These are phyloP conservation scores for Sinapis alba DNA, from an alignment of 441 rosid species.

Conservation along the genomic window DNA sequence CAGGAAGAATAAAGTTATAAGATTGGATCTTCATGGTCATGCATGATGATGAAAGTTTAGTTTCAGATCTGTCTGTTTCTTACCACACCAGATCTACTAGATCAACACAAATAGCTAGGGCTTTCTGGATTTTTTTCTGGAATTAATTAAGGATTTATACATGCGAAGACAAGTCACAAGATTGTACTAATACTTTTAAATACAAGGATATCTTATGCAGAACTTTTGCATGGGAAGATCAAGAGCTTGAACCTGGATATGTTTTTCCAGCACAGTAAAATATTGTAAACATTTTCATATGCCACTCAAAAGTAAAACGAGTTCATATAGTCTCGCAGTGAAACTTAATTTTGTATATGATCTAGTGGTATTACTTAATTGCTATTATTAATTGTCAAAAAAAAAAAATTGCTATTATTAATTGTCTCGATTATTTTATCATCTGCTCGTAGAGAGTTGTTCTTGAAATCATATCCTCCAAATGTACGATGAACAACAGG, in stretches of 20 bases:
- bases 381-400: too few species aligned
- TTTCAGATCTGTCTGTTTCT: conserved; percentile 60
- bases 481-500: neutral
- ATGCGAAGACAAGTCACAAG: neutral
- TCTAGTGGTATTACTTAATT: neutral
- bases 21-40: conserved; percentile 25
- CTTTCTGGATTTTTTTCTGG: conserved; percentile 13
- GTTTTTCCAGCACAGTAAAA: neutral
- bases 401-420: too few species aligned
- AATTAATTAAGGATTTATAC: neutral
- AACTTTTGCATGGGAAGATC: conserved; percentile 24
- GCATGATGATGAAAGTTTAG: conserved; percentile 20
- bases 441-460: neutral
- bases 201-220: conserved; percentile 4
- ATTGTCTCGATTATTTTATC: too few species aligned
- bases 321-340: neutral
- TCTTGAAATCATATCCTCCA: conserved; percentile 3
- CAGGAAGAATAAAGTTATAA: conserved; percentile 27
- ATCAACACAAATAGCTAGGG: conserved; percentile 44
- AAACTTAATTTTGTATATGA: neutral
- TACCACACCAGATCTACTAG: conserved; percentile 15
- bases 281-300: neutral
- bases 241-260: conserved; percentile 1
- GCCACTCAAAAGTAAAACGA: neutral
- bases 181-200: neutral